phyloP scores from a whole-genome alignment of 495 filamentous ascomycete species.

The Letharia lupina region DNA sequence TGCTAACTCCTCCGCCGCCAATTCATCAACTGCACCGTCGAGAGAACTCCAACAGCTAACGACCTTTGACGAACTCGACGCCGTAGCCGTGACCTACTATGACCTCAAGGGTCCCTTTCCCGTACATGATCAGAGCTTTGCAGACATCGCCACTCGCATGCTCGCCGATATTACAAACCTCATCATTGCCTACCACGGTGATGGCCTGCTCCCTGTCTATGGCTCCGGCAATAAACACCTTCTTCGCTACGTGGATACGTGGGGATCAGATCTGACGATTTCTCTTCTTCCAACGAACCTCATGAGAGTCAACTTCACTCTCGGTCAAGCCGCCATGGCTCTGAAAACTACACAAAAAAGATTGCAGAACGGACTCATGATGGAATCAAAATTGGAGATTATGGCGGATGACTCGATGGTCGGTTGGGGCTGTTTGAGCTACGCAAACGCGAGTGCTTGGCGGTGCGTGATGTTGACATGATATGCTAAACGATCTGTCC shows the following conservation, averaged over 20 bases:
- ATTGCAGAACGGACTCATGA: not conserved
- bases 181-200: not conserved
- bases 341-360: not conserved
- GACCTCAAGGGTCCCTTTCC: not conserved
- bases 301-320: not conserved
- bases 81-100: not conserved
- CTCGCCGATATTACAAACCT: not conserved
- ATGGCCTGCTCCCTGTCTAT: not conserved
- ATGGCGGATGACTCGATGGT: not conserved
- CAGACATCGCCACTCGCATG: not conserved
- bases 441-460: not conserved
- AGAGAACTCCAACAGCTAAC: not conserved
- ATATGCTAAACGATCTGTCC: not conserved
- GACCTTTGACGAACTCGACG: not conserved
- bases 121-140: not conserved
- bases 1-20: not conserved
- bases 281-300: not conserved
- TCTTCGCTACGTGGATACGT: not conserved
- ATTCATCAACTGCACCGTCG: not conserved
- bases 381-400: not conserved
- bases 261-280: not conserved
- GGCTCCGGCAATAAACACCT: not conserved
- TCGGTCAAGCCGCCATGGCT: constrained; percentile 2
- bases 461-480: not conserved
- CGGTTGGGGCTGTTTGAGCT: not conserved